Evolutionary conservation across 306 rosid species (phyloP).

Genomic region (Purshia tridentata): DNA sequence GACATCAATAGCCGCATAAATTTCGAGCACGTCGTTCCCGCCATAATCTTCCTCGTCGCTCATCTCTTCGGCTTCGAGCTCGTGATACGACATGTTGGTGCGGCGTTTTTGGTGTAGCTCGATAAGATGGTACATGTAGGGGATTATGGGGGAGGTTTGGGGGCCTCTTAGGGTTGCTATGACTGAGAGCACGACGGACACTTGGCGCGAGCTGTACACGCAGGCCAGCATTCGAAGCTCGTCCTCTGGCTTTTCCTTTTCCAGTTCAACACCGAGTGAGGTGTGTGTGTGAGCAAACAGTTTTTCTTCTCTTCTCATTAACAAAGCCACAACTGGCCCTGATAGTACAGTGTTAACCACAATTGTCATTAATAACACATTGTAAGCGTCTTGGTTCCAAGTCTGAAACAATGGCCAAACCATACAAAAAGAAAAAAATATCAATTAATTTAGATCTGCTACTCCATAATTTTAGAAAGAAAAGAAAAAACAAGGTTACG

Average conservation of each 20-base stretch:
- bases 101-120: slow-evolving; percentile 66
- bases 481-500: no score
- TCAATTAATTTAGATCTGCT: no score
- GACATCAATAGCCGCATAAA: slow-evolving; percentile 60
- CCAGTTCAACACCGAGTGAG: slow-evolving; percentile 38
- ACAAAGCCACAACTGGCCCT: slow-evolving; percentile 68
- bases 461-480: no score
- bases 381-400: slow-evolving; percentile 53
- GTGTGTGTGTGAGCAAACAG: slow-evolving; percentile 56
- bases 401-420: slow-evolving; percentile 40
- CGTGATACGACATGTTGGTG: slow-evolving; percentile 64
- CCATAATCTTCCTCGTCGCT: slow-evolving; percentile 82
- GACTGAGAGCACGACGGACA: slow-evolving; percentile 51
- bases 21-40: slow-evolving; percentile 73
- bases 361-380: slow-evolving; percentile 54
- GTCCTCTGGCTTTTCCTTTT: slow-evolving; percentile 34
- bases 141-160: slow-evolving; percentile 41
- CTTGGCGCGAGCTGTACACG: slow-evolving; percentile 77
- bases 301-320: slow-evolving; percentile 56
- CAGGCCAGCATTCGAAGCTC: slow-evolving; percentile 70
- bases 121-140: slow-evolving; percentile 63
- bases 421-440: background rate
- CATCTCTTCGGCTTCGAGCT: slow-evolving; percentile 59
- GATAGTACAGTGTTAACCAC: slow-evolving; percentile 76
- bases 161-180: slow-evolving; percentile 57